Evolutionary conservation across 805 yeast genomes (phyloP).

Genomic region (Starmerella vaccinii): DNA sequence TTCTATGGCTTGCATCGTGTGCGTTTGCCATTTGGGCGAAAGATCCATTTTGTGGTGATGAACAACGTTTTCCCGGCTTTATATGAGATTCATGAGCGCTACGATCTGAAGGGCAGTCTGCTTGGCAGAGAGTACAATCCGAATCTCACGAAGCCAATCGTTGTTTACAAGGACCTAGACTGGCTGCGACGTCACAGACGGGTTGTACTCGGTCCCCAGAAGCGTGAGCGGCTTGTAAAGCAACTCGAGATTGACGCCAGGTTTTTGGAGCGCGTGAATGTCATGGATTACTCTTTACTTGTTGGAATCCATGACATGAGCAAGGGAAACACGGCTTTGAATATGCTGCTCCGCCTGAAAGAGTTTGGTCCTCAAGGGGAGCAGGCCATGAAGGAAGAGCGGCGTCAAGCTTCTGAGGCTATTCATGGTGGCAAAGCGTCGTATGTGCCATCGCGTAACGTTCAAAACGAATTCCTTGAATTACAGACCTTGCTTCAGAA

Average conservation of each 20-base stretch:
- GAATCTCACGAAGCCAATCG: conserved; percentile 21
- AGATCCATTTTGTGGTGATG: conserved; percentile 91
- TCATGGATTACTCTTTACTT: conserved; percentile 90
- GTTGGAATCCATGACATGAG: conserved; percentile 76
- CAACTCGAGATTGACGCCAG: conserved; percentile 71
- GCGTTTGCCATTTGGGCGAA: conserved; percentile 72
- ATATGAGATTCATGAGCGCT: conserved; percentile 71
- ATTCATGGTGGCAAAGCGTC: background rate
- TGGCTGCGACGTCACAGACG: conserved; percentile 61
- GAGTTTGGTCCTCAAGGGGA: conserved; percentile 25
- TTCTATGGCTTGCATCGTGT: conserved; percentile 92
- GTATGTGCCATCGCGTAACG: background rate
- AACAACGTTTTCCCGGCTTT: conserved; percentile 94
- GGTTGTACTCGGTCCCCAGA: conserved; percentile 67
- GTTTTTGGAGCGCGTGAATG: conserved; percentile 61
- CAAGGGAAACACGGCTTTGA: conserved; percentile 40
- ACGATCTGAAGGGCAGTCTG: conserved; percentile 88
- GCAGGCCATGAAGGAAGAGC: conserved; percentile 4
- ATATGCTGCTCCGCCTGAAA: conserved; percentile 19
- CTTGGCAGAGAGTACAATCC: conserved; percentile 49
- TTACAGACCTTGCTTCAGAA: conserved; percentile 29
- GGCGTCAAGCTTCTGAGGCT: conserved; percentile 14
- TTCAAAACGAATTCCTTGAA: conserved; percentile 28
- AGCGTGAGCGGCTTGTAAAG: conserved; percentile 45
- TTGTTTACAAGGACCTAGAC: conserved; percentile 75